Evolutionary conservation across 2,329 filamentous ascomycete genomes (phyloP), one percentile per base, ranked within the genome.

Genomic region (Sporothrix protearum): DNA sequence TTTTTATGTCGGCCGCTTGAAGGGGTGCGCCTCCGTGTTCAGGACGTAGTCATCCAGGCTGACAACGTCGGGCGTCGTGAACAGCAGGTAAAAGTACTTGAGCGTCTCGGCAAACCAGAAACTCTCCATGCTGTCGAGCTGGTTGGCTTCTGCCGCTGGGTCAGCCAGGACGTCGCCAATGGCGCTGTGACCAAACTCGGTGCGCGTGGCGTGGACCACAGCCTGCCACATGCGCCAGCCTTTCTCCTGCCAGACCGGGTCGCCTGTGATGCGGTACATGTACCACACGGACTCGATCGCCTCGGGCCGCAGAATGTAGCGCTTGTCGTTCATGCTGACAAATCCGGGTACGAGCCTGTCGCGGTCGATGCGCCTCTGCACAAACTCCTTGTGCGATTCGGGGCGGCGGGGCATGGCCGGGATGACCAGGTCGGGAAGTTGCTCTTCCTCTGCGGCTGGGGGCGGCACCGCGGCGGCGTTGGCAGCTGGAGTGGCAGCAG

Each of bases 91-190:
- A 75, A 96, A 97, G 78, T 97, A 97, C 83, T 97, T 97, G 76
- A 97, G 83, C 53, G 93, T 97, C 84, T 97, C 94, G 3, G 92
- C 92, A 73, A 93, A 84, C 92, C 94, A 97, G 80, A 96, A 97
- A 77, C 91, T 94, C 82, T 97, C 91, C 92, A 95, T 94, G 75
- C 85, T 83, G 78, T 94, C 87, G 51, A 80, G 78, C 70, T 85
- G 81, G 10, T 76, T 76, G 8, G 76, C 55, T 2, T 59, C 66
- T 10, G 8, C 30, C 0, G 76, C 75, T 22, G 84, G 79, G 1
- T 80, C 72, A 6, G 74, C 71, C 30, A 85, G 80, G 14, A 94
- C 90, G 77, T 92, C 87, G 64, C 84, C 80, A 70, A 96, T 87
- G 49, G 91, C 92, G 12, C 88, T 90, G 81, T 93, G 89, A 9